phyloP scores from a whole-genome alignment of 805 yeast genomes.

The Lipomyces sp. region DNA sequence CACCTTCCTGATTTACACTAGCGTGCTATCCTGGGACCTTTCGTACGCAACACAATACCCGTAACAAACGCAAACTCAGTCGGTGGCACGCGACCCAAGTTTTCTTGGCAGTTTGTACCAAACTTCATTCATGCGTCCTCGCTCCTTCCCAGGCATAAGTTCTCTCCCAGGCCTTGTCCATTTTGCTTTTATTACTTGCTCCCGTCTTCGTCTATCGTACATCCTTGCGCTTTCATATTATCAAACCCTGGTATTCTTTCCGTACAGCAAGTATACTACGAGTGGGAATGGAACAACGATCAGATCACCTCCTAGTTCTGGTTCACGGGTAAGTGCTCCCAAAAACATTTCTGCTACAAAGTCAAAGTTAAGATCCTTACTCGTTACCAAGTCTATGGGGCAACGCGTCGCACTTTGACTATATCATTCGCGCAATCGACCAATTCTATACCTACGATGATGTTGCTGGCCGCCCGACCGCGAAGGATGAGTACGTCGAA shows the following conservation, averaged over 20 bases:
- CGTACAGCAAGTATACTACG: neutral
- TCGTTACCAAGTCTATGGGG: slow-evolving; percentile 71
- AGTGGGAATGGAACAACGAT: slow-evolving; percentile 33
- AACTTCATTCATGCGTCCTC: neutral
- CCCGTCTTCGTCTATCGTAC: neutral
- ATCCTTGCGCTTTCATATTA: neutral
- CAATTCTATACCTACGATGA: slow-evolving; percentile 40
- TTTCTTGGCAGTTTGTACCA: neutral
- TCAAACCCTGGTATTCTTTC: neutral
- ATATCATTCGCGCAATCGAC: slow-evolving; percentile 47
- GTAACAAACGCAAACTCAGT: neutral
- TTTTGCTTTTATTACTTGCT: neutral
- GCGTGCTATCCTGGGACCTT: neutral
- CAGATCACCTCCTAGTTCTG: slow-evolving; percentile 60
- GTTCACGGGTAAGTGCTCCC: slow-evolving; percentile 59
- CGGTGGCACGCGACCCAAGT: slow-evolving; percentile 2
- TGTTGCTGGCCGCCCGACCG: slow-evolving; percentile 9
- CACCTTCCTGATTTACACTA: neutral
- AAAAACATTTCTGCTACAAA: neutral
- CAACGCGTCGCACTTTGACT: slow-evolving; percentile 65
- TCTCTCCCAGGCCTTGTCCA: too few species aligned
- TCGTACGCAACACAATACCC: neutral
- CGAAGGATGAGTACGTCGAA: slow-evolving; percentile 44
- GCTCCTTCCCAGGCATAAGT: too few species aligned
- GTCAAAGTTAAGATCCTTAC: slow-evolving; percentile 5